A percentile compares a stretch with the other conserved stretches of the same genome.
phyloP scores from a whole-genome alignment of 768 basidiomycete species.

The Leccinum subgranulosum region DNA sequence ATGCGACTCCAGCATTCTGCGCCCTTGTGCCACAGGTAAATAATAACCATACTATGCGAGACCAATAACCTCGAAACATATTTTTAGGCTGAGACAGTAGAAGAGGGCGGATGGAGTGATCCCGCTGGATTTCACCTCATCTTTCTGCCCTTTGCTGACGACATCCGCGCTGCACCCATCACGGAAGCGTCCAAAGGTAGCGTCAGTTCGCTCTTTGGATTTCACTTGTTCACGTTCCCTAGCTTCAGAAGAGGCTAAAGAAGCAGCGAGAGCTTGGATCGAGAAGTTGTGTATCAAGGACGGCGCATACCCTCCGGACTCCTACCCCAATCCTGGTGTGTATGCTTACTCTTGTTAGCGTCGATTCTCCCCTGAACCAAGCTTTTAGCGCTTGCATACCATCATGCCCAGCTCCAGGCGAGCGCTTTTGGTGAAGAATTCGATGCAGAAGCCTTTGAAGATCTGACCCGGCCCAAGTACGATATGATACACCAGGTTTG shows the following conservation, averaged over 20 bases:
- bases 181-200: slow-evolving; percentile 63
- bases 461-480: slow-evolving; percentile 75
- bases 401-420: slow-evolving; percentile 89
- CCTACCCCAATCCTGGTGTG: slow-evolving; percentile 88
- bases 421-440: slow-evolving; percentile 91
- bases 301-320: slow-evolving; percentile 82
- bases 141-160: slow-evolving; percentile 92
- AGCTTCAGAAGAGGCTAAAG: slow-evolving; percentile 69
- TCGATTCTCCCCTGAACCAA: background rate
- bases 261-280: slow-evolving; percentile 70
- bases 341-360: background rate
- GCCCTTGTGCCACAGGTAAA: slow-evolving; percentile 82
- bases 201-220: background rate
- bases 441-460: slow-evolving; percentile 72
- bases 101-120: slow-evolving; percentile 71
- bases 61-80: background rate
- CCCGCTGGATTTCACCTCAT: slow-evolving; percentile 93
- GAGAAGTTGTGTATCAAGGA: slow-evolving; percentile 76
- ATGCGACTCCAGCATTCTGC: slow-evolving; percentile 75
- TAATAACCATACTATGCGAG: background rate
- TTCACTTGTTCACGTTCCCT: slow-evolving; percentile 4
- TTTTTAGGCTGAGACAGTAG: slow-evolving; percentile 61
- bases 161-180: slow-evolving; percentile 78
- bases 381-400: slow-evolving; percentile 60
- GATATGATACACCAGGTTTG: slow-evolving; percentile 77